phyloP scores from a whole-genome alignment of 192 early-diverging fungal genomes.

The Rhizoclosmatium sp. region DNA sequence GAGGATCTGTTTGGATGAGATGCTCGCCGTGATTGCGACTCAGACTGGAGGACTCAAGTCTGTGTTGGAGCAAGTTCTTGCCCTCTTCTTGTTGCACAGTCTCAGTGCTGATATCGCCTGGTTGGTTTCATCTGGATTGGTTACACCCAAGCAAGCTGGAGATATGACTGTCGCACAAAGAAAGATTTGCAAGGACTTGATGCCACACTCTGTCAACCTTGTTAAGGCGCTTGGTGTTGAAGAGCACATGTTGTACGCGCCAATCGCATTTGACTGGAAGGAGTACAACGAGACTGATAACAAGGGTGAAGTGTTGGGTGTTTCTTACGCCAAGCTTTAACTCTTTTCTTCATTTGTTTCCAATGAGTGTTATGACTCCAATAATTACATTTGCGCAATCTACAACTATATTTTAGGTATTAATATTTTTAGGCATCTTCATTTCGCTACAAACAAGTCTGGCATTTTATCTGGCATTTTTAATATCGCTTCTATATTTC shows the following conservation, averaged over 20 bases:
- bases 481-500: too few species aligned
- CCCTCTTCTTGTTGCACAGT: constrained; percentile 31
- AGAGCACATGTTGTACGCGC: constrained; percentile 68
- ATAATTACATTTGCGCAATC: too few species aligned
- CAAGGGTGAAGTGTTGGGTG: constrained; percentile 56
- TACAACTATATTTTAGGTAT: too few species aligned
- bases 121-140: constrained; percentile 58
- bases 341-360: background rate
- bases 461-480: too few species aligned
- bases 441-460: too few species aligned
- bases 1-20: constrained; percentile 68
- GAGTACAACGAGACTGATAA: constrained; percentile 72
- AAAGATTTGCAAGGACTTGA: constrained; percentile 59
- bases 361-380: too few species aligned
- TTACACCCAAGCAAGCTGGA: constrained; percentile 59
- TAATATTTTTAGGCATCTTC: too few species aligned
- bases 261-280: constrained; percentile 76
- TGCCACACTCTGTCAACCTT: constrained; percentile 58
- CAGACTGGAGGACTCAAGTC: constrained; percentile 41
- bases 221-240: constrained; percentile 68
- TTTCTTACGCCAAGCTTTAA: constrained; percentile 2
- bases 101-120: constrained; percentile 61
- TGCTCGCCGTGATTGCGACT: constrained; percentile 47
- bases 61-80: constrained; percentile 10
- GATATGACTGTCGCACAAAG: constrained; percentile 53